Evolutionary conservation across 2,329 filamentous ascomycete species (phyloP), one percentile per base, ranked within the genome.

Genomic region (Dactylellina sp.): DNA sequence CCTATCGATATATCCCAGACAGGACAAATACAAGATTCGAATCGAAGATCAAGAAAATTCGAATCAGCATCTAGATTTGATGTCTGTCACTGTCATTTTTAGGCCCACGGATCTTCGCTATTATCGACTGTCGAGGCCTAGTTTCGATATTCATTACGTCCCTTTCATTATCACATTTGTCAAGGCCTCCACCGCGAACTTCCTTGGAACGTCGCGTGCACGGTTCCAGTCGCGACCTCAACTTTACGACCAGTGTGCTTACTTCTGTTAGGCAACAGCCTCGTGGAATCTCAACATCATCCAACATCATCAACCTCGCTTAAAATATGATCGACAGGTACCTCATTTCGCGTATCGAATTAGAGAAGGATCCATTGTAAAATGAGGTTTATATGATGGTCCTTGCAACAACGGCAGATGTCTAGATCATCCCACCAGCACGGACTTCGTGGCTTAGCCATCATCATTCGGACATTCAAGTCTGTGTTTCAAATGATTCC

Each of bases 261-360:
- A 5, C 9, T 32, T 62, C 40, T 25, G 44, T 40, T 61, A 61
- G 56, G 56, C 56, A 32, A 32, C 28, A 32, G 28, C 4, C 28
- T 32, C n/a, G n/a, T n/a, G n/a, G n/a, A n/a, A n/a, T 60, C 47
- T 35, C 55, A 61, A 61, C 37, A 16, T 3, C 4, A 12, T 3
- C 4, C 5, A 16, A 40, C 9, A 14, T 40, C 40, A 50, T 28
- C 22, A 22, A 53, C 11, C 46, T 68, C 63, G 63, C 63, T 35
- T 68, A 68, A 47, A 12, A 53, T 20, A 46, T 35, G 56, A 68
- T 68, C 63, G 28, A 32, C 46, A 57, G 53, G 37, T 40, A 59
- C 4, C 55, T 68, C 63, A 68, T 68, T 60, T 68, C 63, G 63
- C 63, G 44, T 68, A 68, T 60, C 53, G 53, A 68, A 60, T 60